These are phyloP conservation scores for Alternaria atra DNA, from an alignment of 2,329 filamentous ascomycete species.

Conservation along the genomic window DNA sequence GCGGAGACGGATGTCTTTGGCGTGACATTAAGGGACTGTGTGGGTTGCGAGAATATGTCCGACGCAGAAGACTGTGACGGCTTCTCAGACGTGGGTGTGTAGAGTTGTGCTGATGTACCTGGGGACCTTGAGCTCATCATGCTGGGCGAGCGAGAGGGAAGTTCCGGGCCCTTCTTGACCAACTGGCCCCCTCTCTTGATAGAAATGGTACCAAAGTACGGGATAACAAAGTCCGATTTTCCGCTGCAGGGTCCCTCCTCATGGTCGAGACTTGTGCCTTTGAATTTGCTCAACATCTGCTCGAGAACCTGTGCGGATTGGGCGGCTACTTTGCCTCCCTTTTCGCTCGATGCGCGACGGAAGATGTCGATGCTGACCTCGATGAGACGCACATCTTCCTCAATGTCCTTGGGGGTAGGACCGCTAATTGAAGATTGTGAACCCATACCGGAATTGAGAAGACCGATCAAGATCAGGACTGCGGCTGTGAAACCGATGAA, in stretches of 20 bases:
- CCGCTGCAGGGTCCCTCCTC: slow-evolving; percentile 23
- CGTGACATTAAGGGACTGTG: slow-evolving; percentile 21
- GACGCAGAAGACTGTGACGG: slow-evolving; percentile 18
- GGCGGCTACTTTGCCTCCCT: slow-evolving; percentile 53
- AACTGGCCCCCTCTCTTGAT: slow-evolving; percentile 43
- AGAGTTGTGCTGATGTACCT: slow-evolving; percentile 9
- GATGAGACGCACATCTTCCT: slow-evolving; percentile 49
- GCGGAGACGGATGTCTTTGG: slow-evolving; percentile 25
- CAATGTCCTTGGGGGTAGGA: slow-evolving; percentile 38
- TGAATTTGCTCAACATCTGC: slow-evolving; percentile 48
- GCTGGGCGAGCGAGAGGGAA: slow-evolving; percentile 5
- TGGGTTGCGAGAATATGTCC: slow-evolving; percentile 22
- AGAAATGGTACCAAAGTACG: slow-evolving; percentile 55
- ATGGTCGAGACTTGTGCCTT: slow-evolving; percentile 11
- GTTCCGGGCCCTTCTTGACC: slow-evolving; percentile 11
- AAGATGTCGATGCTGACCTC: slow-evolving; percentile 55
- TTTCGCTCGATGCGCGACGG: slow-evolving; percentile 51
- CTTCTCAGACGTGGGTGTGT: slow-evolving; percentile 23
- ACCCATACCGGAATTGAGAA: slow-evolving; percentile 48
- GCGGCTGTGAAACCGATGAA: slow-evolving; percentile 59
- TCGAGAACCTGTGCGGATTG: slow-evolving; percentile 52
- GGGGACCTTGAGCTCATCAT: slow-evolving; percentile 7
- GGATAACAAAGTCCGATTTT: slow-evolving; percentile 48
- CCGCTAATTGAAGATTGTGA: slow-evolving; percentile 2
- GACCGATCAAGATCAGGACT: slow-evolving; percentile 55